phyloP scores from a whole-genome alignment of 441 rosid genomes.

The Dalechampia spathulata region DNA sequence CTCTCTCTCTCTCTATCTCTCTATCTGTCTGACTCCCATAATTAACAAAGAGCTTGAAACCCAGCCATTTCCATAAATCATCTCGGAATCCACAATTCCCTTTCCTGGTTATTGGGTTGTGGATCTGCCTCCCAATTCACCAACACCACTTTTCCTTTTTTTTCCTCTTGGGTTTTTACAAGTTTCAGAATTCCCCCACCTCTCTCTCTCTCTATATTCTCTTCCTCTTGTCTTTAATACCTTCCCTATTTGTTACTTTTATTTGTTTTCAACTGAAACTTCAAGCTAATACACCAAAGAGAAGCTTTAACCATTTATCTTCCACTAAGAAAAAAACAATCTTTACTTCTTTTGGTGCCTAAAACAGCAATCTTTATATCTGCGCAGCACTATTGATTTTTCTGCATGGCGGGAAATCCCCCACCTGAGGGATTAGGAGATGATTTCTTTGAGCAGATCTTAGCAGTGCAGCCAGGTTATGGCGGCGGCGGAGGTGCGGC shows the following conservation, averaged over 20 bases:
- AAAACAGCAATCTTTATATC: neutral
- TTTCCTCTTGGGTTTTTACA: conserved; percentile 20
- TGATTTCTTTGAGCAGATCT: conserved; percentile 70
- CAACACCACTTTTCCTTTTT: conserved; percentile 23
- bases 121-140: conserved; percentile 57
- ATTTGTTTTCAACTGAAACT: too few relatives aligned
- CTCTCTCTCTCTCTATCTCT: too few relatives aligned
- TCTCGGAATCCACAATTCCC: conserved; percentile 33
- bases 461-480: conserved; percentile 40
- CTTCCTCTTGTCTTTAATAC: neutral
- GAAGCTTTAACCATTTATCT: neutral
- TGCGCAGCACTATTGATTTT: neutral
- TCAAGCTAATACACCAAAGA: neutral
- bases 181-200: neutral
- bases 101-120: conserved; percentile 50
- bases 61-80: conserved; percentile 6
- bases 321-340: neutral
- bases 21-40: too few relatives aligned
- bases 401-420: conserved; percentile 40
- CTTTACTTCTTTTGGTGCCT: neutral
- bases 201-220: neutral
- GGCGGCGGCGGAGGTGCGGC: conserved; percentile 23
- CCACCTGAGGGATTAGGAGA: conserved; percentile 51
- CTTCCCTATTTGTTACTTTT: neutral
- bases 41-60: conserved; percentile 1